phyloP scores from a whole-genome alignment of 2,329 filamentous ascomycete genomes.

The Cercospora citrullina region DNA sequence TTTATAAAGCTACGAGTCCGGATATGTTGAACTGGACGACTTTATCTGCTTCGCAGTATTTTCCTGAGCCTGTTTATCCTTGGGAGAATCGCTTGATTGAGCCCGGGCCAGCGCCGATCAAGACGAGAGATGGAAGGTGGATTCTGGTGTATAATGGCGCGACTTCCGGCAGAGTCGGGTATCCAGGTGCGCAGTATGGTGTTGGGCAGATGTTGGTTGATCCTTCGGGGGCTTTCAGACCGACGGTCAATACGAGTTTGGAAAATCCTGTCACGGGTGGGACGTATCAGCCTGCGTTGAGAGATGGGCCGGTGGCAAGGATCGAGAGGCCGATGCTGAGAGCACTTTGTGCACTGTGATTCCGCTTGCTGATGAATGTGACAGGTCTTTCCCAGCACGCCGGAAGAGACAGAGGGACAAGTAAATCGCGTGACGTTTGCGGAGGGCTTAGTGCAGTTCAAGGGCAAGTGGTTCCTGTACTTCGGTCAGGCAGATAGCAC shows the following conservation, averaged over 20 bases:
- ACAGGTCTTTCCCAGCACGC: slow-evolving; percentile 30
- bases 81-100: slow-evolving; percentile 42
- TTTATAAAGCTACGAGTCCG: slow-evolving; percentile 37
- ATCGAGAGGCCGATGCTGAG: slow-evolving; percentile 34
- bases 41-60: slow-evolving; percentile 23
- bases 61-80: slow-evolving; percentile 32
- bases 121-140: slow-evolving; percentile 40
- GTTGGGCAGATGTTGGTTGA: slow-evolving; percentile 41
- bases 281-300: slow-evolving; percentile 26
- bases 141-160: slow-evolving; percentile 38
- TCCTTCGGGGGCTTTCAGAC: slow-evolving; percentile 24
- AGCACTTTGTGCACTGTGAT: not conserved
- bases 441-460: slow-evolving; percentile 40
- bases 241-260: slow-evolving; percentile 22
- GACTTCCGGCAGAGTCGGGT: slow-evolving; percentile 34
- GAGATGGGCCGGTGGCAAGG: slow-evolving; percentile 35
- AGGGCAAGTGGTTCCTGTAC: slow-evolving; percentile 39
- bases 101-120: slow-evolving; percentile 38
- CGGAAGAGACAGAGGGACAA: slow-evolving; percentile 36
- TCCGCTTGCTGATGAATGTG: not conserved
- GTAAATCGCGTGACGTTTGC: slow-evolving; percentile 39
- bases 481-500: slow-evolving; percentile 36
- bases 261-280: slow-evolving; percentile 19
- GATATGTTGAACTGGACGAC: slow-evolving; percentile 40
- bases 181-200: slow-evolving; percentile 35